phyloP scores from a whole-genome alignment of 257 asterid genomes.

The Cynanchum wilfordii region DNA sequence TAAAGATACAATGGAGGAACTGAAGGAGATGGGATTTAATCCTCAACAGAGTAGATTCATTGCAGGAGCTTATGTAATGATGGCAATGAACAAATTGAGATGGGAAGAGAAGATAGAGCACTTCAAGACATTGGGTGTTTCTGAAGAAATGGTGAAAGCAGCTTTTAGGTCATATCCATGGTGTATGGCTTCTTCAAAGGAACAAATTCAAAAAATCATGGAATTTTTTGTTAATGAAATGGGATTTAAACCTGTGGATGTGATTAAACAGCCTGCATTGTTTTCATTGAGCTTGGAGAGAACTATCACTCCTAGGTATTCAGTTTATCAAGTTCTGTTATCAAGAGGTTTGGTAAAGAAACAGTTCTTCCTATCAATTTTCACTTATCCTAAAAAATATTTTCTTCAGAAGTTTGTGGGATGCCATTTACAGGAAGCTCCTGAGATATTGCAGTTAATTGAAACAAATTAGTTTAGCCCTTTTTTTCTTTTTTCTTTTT shows the following conservation, averaged over 20 bases:
- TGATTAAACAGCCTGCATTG: not conserved
- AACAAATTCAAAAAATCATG: conserved; percentile 13
- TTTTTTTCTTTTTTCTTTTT: not conserved
- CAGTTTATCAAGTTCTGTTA: conserved; percentile 21
- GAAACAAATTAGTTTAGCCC: not conserved
- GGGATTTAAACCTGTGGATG: conserved; percentile 11
- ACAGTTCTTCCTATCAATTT: not conserved
- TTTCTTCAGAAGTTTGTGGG: conserved; percentile 18
- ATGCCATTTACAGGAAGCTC: conserved; percentile 6
- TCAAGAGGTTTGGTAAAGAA: conserved; percentile 15
- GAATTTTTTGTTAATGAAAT: conserved; percentile 15
- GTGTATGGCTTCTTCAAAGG: conserved; percentile 17
- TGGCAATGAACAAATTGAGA: conserved; percentile 3
- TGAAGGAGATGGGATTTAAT: conserved; percentile 16
- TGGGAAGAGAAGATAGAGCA: conserved; percentile 26
- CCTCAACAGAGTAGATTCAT: conserved; percentile 5
- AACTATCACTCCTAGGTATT: conserved; percentile 17
- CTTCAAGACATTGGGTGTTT: conserved; percentile 33
- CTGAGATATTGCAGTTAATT: conserved; percentile 13
- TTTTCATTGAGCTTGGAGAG: conserved; percentile 12
- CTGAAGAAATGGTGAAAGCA: conserved; percentile 13
- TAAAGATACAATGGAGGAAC: conserved; percentile 9
- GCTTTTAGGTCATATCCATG: conserved; percentile 25
- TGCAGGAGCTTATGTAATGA: conserved; percentile 1
- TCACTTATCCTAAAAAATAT: not conserved